Evolutionary conservation across 1,139 yeast species (phyloP).

Genomic region (Candida neerlandica): DNA sequence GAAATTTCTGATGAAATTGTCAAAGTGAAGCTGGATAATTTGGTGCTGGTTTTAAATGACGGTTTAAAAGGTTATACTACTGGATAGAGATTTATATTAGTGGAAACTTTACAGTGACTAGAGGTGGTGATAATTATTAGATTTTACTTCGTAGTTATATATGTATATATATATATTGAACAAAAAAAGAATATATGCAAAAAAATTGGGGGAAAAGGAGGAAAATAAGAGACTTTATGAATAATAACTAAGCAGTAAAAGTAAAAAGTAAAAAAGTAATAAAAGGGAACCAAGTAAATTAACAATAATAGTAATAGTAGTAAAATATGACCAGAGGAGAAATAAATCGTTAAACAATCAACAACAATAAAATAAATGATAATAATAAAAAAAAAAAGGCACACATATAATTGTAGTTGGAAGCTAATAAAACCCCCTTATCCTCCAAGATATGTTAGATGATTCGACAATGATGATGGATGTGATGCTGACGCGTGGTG

Average conservation of each 20-base stretch:
- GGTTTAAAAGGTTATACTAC: slow-evolving; percentile 36
- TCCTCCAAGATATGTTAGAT: neutral
- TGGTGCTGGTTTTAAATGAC: slow-evolving; percentile 29
- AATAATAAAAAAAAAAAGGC: neutral
- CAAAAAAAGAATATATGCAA: neutral
- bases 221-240: neutral
- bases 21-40: slow-evolving; percentile 42
- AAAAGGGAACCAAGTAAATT: neutral
- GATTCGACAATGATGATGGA: no score
- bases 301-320: neutral
- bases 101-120: no score
- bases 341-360: neutral
- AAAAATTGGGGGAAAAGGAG: neutral
- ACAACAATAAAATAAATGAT: no score
- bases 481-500: no score
- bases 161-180: neutral
- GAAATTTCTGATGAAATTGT: slow-evolving; percentile 45
- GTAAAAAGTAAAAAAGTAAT: neutral
- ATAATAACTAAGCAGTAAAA: neutral
- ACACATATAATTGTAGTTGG: neutral
- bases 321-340: slow-evolving; percentile 1
- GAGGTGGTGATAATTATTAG: no score
- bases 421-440: neutral
- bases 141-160: neutral
- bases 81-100: neutral